Base-by-base conservation (phyloP, 495 filamentous ascomycete genomes). In the Astrothelium macrocarpum region DNA sequence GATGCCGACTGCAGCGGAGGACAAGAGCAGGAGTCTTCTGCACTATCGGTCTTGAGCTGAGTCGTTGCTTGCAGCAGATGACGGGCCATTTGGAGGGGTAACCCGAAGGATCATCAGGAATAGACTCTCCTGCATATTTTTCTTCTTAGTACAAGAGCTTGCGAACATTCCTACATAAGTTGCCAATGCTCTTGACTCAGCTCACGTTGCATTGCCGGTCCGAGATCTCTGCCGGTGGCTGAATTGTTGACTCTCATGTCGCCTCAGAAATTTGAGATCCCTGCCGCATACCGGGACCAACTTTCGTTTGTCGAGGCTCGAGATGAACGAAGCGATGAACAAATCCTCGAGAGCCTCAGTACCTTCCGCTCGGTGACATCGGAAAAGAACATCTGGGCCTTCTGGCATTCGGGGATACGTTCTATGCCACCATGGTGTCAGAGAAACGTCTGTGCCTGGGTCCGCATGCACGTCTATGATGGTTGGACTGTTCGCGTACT, bases 321-420 rank as follows among this genome's bases (percentile, higher is more conserved):
- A 46, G 69, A 71, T 61, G 31, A 36, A 25, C 69, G 69, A 26
- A 64, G 16, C 36, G 61, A 67, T 46, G 60, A 49, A 25, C 62
- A 71, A 53, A 69, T 71, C 53, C 65, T 71, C 49, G 60, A 65
- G 12, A 31, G 56, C n/a, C 61, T 71, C 18, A 61, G 23, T n/a
- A 45, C 61, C 7, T 29, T 62, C 36, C 20, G 14, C 23, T 70
- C 72, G 16, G 63, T 76, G 42, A 73, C 70, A n/a, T 75, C 70
- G 23, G 76, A 78, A 49, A 78, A 75, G 66, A 79, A 79, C 64
- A 65, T 79, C 36, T 79, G 77, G 77, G 69, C 74, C 2, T 79
- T 70, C 65, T 79, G 77, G 77, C 70, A 78, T 62, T 61, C 68
- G 2, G 77, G 76, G 0, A 70, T 74, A 36, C 31, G 32, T 14